Evolutionary conservation across 2,329 filamentous ascomycete genomes (phyloP).

Genomic region (Alternaria atra): DNA sequence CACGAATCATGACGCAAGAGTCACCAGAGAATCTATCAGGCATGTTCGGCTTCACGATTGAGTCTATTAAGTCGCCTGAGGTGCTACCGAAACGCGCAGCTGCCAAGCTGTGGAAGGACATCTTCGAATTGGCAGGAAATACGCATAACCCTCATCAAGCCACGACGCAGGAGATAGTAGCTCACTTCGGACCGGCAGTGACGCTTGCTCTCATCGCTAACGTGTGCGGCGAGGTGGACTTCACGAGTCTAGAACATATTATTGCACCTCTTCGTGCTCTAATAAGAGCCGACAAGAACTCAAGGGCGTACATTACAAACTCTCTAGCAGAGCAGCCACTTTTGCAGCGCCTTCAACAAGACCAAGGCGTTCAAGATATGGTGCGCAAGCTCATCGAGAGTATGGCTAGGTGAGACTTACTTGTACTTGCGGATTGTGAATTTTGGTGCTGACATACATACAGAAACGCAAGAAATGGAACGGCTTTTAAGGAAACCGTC

Average conservation of each 20-base stretch:
- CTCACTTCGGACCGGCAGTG: slow-evolving; percentile 45
- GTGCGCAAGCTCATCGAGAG: slow-evolving; percentile 49
- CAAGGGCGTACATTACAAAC: slow-evolving; percentile 41
- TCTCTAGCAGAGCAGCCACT: slow-evolving; percentile 43
- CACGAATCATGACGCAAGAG: slow-evolving; percentile 69
- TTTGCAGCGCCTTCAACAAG: slow-evolving; percentile 40
- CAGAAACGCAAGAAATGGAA: slow-evolving; percentile 46
- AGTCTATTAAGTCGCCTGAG: slow-evolving; percentile 74
- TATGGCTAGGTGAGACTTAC: slow-evolving; percentile 37
- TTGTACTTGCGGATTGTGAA: neutral
- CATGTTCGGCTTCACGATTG: slow-evolving; percentile 76
- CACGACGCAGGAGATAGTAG: slow-evolving; percentile 47
- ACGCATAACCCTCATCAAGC: slow-evolving; percentile 38
- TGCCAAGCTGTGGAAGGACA: slow-evolving; percentile 73
- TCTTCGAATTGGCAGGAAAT: slow-evolving; percentile 45
- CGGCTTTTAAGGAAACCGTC: slow-evolving; percentile 47
- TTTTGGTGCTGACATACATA: slow-evolving; percentile 34
- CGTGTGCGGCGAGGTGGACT: slow-evolving; percentile 48
- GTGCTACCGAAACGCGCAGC: slow-evolving; percentile 78
- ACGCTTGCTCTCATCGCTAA: slow-evolving; percentile 45
- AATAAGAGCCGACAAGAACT: slow-evolving; percentile 43
- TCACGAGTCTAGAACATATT: slow-evolving; percentile 46
- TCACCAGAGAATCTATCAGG: slow-evolving; percentile 67
- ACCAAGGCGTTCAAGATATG: slow-evolving; percentile 38
- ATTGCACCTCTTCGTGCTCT: slow-evolving; percentile 44